These are phyloP conservation scores for Quercus robur DNA, from an alignment of 306 rosid species.

Conservation along the genomic window DNA sequence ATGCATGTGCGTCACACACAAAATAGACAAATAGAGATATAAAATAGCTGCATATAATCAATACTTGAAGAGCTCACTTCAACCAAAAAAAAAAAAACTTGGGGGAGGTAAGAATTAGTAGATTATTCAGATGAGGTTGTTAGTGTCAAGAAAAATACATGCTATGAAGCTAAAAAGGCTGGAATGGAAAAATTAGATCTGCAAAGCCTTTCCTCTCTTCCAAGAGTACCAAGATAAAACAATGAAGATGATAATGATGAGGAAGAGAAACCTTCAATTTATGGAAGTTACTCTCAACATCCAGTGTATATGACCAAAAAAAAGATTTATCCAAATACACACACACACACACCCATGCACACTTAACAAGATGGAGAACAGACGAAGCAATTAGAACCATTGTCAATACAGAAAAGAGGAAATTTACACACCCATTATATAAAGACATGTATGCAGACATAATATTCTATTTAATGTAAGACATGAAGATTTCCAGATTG, in stretches of 20 bases:
- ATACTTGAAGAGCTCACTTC: background rate
- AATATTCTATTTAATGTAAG: background rate
- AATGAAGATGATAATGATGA: background rate
- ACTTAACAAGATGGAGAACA: background rate
- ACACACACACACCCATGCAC: background rate
- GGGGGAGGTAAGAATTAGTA: background rate
- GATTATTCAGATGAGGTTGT: background rate
- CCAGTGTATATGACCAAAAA: background rate
- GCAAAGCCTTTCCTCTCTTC: background rate
- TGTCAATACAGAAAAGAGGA: background rate
- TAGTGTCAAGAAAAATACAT: background rate
- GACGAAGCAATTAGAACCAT: background rate
- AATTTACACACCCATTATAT: background rate
- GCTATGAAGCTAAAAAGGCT: background rate
- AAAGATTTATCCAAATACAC: too few species aligned
- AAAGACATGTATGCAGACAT: slow-evolving; percentile 9
- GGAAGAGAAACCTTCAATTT: background rate
- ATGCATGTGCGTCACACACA: too few species aligned
- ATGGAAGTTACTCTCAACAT: background rate
- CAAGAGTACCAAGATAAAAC: background rate
- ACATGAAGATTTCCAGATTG: background rate
- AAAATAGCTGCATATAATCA: background rate
- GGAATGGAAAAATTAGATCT: background rate
- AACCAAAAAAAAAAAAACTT: too few species aligned
- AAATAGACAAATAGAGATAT: background rate